Evolutionary conservation across 495 filamentous ascomycete genomes (phyloP).

Genomic region (Penicillium alfredii): DNA sequence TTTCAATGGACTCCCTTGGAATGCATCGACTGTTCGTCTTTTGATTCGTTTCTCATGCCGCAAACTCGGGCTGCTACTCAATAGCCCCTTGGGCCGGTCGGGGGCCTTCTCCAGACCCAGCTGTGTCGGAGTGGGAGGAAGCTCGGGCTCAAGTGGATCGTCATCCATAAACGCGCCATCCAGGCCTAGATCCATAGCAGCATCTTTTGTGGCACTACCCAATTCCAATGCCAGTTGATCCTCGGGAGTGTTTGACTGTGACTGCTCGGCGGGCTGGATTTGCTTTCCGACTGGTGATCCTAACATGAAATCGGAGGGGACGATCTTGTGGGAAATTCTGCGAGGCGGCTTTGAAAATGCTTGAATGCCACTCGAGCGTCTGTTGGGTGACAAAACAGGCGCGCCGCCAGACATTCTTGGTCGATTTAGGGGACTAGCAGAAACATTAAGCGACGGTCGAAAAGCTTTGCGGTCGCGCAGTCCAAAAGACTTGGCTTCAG

Average conservation of each 20-base stretch:
- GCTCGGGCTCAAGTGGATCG: conserved; percentile 54
- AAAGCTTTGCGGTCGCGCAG: conserved; percentile 34
- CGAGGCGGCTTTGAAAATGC: conserved; percentile 40
- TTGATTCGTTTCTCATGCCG: conserved; percentile 27
- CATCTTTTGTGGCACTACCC: conserved; percentile 29
- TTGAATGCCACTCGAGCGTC: conserved; percentile 29
- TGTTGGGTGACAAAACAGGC: conserved; percentile 24
- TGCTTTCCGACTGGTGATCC: conserved; percentile 35
- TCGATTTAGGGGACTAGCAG: conserved; percentile 32
- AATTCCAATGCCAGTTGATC: conserved; percentile 37
- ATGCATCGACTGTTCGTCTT: conserved; percentile 18
- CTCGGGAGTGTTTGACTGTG: conserved; percentile 27
- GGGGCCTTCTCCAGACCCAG: conserved; percentile 45
- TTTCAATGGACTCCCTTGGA: conserved; percentile 31
- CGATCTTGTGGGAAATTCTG: conserved; percentile 34
- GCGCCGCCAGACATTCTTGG: conserved; percentile 26
- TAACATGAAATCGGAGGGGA: conserved; percentile 39
- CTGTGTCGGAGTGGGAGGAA: conserved; percentile 65
- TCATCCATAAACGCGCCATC: conserved; percentile 30
- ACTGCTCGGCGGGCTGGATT: conserved; percentile 17
- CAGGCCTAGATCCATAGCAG: conserved; percentile 13
- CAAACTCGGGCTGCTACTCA: conserved; percentile 41
- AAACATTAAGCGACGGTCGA: conserved; percentile 32
- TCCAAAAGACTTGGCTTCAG: conserved; percentile 24
- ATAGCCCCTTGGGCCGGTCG: conserved; percentile 28